phyloP scores from a whole-genome alignment of 2,329 filamentous ascomycete species.

The Aspergillus sp. region DNA sequence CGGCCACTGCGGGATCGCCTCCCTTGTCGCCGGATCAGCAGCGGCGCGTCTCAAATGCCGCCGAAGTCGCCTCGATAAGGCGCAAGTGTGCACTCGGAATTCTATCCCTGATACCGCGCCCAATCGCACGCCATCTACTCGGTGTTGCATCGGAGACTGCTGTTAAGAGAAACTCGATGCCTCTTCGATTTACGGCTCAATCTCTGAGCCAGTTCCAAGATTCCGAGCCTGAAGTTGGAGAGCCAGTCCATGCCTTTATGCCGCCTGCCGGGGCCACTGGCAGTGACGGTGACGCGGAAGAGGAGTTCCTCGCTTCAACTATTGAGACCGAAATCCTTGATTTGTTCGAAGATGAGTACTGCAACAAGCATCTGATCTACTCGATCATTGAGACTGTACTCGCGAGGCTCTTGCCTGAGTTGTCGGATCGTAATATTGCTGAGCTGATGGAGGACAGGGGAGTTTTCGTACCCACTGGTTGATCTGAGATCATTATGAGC shows the following conservation, averaged over 20 bases:
- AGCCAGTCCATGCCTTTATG: not conserved
- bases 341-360: slow-evolving; percentile 76
- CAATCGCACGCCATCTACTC: slow-evolving; percentile 47
- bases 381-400: slow-evolving; percentile 76
- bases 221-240: not conserved
- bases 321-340: slow-evolving; percentile 67
- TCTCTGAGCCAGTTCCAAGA: not conserved
- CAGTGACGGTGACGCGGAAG: slow-evolving; percentile 29
- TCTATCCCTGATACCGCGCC: slow-evolving; percentile 43
- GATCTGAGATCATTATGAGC: not conserved
- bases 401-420: slow-evolving; percentile 80
- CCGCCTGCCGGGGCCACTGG: not conserved
- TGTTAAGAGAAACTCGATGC: not conserved
- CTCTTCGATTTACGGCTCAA: not conserved
- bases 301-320: slow-evolving; percentile 55
- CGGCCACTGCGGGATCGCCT: slow-evolving; percentile 11
- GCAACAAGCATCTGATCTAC: slow-evolving; percentile 91
- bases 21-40: slow-evolving; percentile 17
- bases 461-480: slow-evolving; percentile 22
- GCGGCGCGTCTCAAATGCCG: slow-evolving; percentile 23
- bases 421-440: slow-evolving; percentile 68
- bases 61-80: slow-evolving; percentile 42
- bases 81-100: slow-evolving; percentile 46
- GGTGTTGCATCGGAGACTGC: slow-evolving; percentile 25
- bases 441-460: slow-evolving; percentile 75